phyloP scores from a whole-genome alignment of 1,284 basidiomycete species.

The Fomes fomentarius region DNA sequence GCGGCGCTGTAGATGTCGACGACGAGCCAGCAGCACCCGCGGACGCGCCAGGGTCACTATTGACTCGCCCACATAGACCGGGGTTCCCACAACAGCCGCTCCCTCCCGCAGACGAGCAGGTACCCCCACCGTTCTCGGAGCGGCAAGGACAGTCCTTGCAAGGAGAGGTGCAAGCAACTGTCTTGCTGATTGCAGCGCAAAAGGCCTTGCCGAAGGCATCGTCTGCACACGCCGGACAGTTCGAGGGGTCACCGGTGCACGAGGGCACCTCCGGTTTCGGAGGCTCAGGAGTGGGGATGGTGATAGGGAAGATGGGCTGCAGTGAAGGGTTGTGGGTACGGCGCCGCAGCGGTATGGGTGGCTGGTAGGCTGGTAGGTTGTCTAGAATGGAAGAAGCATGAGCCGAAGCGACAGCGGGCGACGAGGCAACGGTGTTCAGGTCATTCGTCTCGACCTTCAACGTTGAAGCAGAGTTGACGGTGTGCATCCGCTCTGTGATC shows the following conservation, averaged over 20 bases:
- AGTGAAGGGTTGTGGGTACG: slow-evolving; percentile 40
- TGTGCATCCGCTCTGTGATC: slow-evolving; percentile 29
- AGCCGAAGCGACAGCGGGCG: slow-evolving; percentile 19
- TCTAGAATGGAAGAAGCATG: slow-evolving; percentile 62
- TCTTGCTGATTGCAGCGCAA: slow-evolving; percentile 73
- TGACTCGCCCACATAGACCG: slow-evolving; percentile 26
- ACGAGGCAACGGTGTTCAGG: slow-evolving; percentile 20
- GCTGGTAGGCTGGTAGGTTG: slow-evolving; percentile 76
- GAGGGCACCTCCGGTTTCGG: slow-evolving; percentile 41
- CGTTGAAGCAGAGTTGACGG: slow-evolving; percentile 14
- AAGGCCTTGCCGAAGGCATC: slow-evolving; percentile 87
- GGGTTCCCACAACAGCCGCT: slow-evolving; percentile 34
- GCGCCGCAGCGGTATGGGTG: slow-evolving; percentile 75
- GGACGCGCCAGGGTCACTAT: slow-evolving; percentile 1
- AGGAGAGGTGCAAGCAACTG: slow-evolving; percentile 47
- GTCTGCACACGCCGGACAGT: slow-evolving; percentile 79
- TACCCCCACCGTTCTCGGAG: slow-evolving; percentile 24
- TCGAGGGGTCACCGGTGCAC: slow-evolving; percentile 63
- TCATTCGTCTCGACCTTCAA: slow-evolving; percentile 43
- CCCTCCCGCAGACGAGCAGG: slow-evolving; percentile 12
- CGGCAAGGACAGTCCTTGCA: slow-evolving; percentile 60
- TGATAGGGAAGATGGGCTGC: slow-evolving; percentile 58
- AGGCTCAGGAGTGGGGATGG: slow-evolving; percentile 41
- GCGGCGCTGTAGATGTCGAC: slow-evolving; percentile 6
- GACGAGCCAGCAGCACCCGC: background rate